Evolutionary conservation across 139 green algal species (phyloP), one percentile per base, ranked within the genome.

Genomic region (Desmodesmus armatus): DNA sequence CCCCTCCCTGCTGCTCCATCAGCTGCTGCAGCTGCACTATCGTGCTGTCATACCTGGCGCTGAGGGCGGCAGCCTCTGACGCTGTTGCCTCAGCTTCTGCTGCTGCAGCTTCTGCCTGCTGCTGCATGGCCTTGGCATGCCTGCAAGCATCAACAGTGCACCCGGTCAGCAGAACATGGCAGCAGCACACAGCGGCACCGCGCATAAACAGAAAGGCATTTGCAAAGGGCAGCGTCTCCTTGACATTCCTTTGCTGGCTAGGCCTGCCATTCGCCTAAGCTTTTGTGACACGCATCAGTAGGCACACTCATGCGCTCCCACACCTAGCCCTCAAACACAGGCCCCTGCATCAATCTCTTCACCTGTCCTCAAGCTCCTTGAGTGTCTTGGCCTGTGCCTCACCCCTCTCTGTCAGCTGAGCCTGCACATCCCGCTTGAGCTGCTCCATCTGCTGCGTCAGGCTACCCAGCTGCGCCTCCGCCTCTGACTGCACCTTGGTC

Each of bases 381-480:
- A n/a, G n/a, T n/a, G n/a, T n/a, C n/a, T n/a, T n/a, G n/a, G n/a
- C n/a, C n/a, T n/a, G n/a, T 27, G 41, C 33, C 33, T 60, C 78
- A 41, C 77, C 43, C 55, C 49, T 40, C 41, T 84, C 37, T 39
- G 35, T 27, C 39, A 58, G 19, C 29, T 47, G 29, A 37, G 67
- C 51, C n/a, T n/a, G n/a, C n/a, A n/a, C n/a, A n/a, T n/a, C n/a
- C n/a, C n/a, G n/a, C n/a, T n/a, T n/a, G n/a, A n/a, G n/a, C n/a
- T n/a, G n/a, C n/a, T n/a, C n/a, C n/a, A n/a, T n/a, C n/a, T n/a
- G n/a, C n/a, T n/a, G n/a, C n/a, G n/a, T n/a, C n/a, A n/a, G n/a
- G n/a, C n/a, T n/a, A n/a, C n/a, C n/a, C 51, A 79, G 35, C 69
- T 73, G 49, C 69, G 49, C n/a, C 80, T 80, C 73, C 23, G 33